Base-by-base conservation (phyloP, 2,329 filamentous ascomycete genomes). In the Endothia cerciana region DNA sequence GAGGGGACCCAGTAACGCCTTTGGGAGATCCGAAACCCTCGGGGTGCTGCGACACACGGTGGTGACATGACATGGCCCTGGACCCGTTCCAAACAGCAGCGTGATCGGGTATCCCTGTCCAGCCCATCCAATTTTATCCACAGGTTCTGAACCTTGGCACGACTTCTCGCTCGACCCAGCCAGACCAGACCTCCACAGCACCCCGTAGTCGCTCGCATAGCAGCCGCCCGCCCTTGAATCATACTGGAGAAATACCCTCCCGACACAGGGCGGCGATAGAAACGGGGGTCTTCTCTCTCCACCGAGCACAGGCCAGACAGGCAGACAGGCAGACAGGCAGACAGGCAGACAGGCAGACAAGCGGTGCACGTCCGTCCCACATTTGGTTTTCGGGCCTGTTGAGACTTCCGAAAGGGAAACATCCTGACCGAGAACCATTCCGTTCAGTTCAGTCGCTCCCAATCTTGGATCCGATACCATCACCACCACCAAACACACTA, bases 101-200 rank as follows among this genome's bases (percentile, higher is more conserved):
- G 47, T 62, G 60, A 55, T 62, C 47, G 49, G 33, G 36, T 28
- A 62, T 53, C 60, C 60, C 60, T 62, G 60, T 59, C 57, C 5
- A 43, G 57, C 13, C 60, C 47, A 22, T 53, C 60, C 60, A 62
- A 62, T 53, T 62, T 62, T 55, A 62, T 43, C n/a, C 60, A 30
- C 60, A 25, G 15, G 4, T 25, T 22, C 17, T 7, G 28, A 30
- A 43, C 25, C 40, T 28, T 28, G n/a, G 22, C 57, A 59, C 22
- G 36, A 25, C 57, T 15, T 30, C 15, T 33, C 15, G 6, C 28
- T 15, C 51, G 15, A 13, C 36, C 25, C 47, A 13, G 6, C 43
- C 43, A 7, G 43, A 17, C 15, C 15, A 7, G 6, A 47, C 15
- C n/a, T 17, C 43, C 13, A 17, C 15, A 47, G 43, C 15, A 15